Evolutionary conservation across 2,329 filamentous ascomycete genomes (phyloP).

Genomic region (Aureobasidium namibiae): DNA sequence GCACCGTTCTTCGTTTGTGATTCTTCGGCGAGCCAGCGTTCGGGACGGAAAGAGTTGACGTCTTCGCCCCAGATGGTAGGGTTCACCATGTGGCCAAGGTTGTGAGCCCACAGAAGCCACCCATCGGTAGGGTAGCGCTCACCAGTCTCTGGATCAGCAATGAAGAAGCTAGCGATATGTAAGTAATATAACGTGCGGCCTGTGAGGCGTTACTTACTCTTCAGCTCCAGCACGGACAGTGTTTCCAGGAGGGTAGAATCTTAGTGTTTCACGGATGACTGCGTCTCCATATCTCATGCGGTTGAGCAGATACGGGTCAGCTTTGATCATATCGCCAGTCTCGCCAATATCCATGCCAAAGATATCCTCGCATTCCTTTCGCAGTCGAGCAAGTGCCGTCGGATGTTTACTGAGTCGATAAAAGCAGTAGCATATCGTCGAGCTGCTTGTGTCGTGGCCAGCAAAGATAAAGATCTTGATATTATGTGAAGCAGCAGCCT

Average conservation of each 20-base stretch:
- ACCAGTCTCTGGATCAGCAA: constrained; percentile 36
- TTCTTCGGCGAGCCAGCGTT: constrained; percentile 34
- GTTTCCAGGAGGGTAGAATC: constrained; percentile 43
- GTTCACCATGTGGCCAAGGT: constrained; percentile 31
- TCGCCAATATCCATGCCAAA: constrained; percentile 35
- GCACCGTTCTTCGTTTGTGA: neutral
- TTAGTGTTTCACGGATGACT: constrained; percentile 46
- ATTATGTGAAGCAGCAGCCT: constrained; percentile 27
- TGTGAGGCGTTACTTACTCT: neutral
- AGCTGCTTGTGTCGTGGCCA: constrained; percentile 35
- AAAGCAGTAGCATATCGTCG: constrained; percentile 30
- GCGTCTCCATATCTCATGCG: constrained; percentile 44
- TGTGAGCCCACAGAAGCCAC: constrained; percentile 35
- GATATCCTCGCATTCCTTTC: constrained; percentile 45
- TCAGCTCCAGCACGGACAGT: constrained; percentile 31
- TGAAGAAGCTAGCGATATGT: constrained; percentile 25
- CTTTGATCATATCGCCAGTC: constrained; percentile 32
- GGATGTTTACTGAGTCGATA: constrained; percentile 33
- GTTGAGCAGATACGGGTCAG: constrained; percentile 41
- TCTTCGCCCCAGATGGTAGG: constrained; percentile 30
- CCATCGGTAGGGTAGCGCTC: constrained; percentile 36
- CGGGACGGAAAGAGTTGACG: constrained; percentile 39
- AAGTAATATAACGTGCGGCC: neutral
- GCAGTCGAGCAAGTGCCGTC: constrained; percentile 27
- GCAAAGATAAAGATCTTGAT: constrained; percentile 36